Conservation (phyloP, 2,329 filamentous ascomycete species). For the Pseudopithomyces chartarum region DNA sequence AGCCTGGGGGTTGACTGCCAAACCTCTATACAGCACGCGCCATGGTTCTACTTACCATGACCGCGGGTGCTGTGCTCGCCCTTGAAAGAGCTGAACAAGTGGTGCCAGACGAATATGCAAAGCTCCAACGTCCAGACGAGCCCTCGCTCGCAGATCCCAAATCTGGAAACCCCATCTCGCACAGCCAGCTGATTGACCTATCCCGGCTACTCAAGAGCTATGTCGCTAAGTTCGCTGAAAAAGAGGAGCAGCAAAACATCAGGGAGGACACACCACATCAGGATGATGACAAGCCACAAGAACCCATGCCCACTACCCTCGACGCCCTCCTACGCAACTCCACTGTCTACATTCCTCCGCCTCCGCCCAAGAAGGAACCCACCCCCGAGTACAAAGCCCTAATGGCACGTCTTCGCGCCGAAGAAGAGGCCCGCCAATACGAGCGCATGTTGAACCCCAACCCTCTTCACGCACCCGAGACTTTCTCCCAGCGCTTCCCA, state of each 20-base stretch:
- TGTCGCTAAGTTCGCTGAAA: not conserved
- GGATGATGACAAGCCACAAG: not conserved
- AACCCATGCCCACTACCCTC: conserved; percentile 52
- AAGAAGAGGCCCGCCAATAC: conserved; percentile 83
- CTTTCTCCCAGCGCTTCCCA: conserved; percentile 65
- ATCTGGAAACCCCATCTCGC: conserved; percentile 72
- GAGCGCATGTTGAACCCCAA: conserved; percentile 73
- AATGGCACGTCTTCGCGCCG: conserved; percentile 81
- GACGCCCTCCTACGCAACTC: conserved; percentile 75
- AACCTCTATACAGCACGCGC: not conserved
- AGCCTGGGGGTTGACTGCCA: not conserved
- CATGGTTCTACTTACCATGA: conserved; percentile 84
- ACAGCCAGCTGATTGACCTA: conserved; percentile 69
- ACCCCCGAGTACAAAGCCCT: conserved; percentile 82
- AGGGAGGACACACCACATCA: conserved; percentile 3
- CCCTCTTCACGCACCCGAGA: conserved; percentile 54
- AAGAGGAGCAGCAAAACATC: not conserved
- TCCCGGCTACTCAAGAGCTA: conserved; percentile 58
- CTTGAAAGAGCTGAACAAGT: conserved; percentile 48
- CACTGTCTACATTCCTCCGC: conserved; percentile 76
- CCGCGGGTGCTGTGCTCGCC: conserved; percentile 67
- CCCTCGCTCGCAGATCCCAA: conserved; percentile 57
- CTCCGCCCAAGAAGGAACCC: conserved; percentile 69
- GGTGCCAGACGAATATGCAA: conserved; percentile 22
- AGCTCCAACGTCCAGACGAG: conserved; percentile 45